Base-by-base conservation (phyloP, 164 flowering plant genomes). In the Liquidambar formosana region DNA sequence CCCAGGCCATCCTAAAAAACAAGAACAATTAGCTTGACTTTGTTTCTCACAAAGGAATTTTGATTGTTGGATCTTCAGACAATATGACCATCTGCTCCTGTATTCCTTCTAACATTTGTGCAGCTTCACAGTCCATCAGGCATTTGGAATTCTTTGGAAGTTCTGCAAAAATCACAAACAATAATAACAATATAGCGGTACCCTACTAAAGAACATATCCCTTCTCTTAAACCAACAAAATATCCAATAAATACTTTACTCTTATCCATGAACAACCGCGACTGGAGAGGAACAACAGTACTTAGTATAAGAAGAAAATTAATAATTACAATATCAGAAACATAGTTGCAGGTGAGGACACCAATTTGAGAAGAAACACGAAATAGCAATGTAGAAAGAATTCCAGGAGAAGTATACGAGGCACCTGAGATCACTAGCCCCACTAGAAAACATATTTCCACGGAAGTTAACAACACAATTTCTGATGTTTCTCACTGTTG, bases 41-140 rank as follows among this genome's bases (percentile, higher is more conserved):
- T 62, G 38, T 68, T 68, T 44, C 92, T 79, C 49, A 92, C 97
- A 64, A 67, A 6, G 99, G 97, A 43, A 93, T 78, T 77, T 91
- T 91, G 53, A 93, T 83, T 3, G 84, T 70, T 59, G 97, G 88
- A 82, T 95, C 99, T 51, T 74, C 76, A 57, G 96, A 88, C 47
- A 95, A 68, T 11, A 83, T 28, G 51, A 72, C 76, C 86, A 91
- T 84, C 65, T 90, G 85, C 43, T 86, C 97, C 75, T 86, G 89
- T 71, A 95, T 81, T 69, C 89, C 90, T 64, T 87, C 82, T 72
- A 94, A 81, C 57, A 84, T 73, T 57, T 69, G 71, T 43, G 85
- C 89, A 52, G 97, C 98, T 77, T 89, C 98, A 78, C 92, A 89
- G 65, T 92, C 93, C 95, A 92, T 88, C 71, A 92, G 51, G 63